Percentiles rank a stretch among this genome's conserved stretches.
phyloP scores from a whole-genome alignment of 2,329 filamentous ascomycete genomes.

The Fusarium oxysporum region DNA sequence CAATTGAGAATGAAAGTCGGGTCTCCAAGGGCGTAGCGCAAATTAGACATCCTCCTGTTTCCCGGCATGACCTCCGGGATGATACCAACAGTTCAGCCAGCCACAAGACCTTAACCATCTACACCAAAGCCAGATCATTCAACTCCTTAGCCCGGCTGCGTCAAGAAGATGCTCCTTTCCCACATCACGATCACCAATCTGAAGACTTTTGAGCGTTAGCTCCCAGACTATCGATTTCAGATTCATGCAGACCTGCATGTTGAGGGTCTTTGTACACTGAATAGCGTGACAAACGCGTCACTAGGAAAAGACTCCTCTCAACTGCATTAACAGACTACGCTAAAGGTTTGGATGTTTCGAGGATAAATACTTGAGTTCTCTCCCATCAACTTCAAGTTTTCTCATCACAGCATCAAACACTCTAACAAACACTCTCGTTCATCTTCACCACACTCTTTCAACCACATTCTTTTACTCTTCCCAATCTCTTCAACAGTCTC shows the following conservation, averaged over 20 bases:
- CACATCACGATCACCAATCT: neutral
- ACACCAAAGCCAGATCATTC: no score
- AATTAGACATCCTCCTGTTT: neutral
- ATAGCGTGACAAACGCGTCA: neutral
- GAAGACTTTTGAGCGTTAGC: neutral
- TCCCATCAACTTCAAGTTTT: neutral
- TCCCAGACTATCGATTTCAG: neutral
- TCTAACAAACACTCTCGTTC: neutral
- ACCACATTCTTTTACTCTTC: neutral
- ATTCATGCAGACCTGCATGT: neutral
- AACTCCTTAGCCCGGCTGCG: fast-evolving
- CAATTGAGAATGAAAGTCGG: no score
- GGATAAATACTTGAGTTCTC: neutral
- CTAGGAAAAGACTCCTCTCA: neutral
- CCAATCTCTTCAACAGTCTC: neutral
- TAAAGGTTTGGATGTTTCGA: fast-evolving
- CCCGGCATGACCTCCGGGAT: fast-evolving
- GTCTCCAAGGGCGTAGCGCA: neutral
- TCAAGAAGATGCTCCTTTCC: neutral
- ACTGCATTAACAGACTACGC: fast-evolving
- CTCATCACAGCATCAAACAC: neutral
- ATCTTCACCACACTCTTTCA: constrained; percentile 1
- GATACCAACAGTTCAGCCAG: neutral
- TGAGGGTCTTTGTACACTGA: fast-evolving
- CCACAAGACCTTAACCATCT: neutral